These are phyloP conservation scores for Rhizophagus prolifer DNA, from an alignment of 192 early-diverging fungal genomes.

Conservation along the genomic window DNA sequence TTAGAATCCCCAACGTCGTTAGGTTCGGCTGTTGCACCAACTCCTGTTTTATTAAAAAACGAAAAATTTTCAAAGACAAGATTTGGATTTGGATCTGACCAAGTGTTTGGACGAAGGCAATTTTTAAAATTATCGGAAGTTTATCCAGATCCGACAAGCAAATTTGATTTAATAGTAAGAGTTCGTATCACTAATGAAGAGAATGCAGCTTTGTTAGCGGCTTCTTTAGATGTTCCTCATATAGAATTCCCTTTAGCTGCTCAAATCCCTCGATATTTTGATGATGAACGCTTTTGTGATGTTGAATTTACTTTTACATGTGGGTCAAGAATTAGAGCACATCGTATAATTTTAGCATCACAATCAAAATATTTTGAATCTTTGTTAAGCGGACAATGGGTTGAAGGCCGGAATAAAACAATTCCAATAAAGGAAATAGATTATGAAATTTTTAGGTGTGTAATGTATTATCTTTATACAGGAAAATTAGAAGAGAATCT, in stretches of 20 bases:
- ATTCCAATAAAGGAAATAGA: constrained; percentile 15
- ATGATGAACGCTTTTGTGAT: constrained; percentile 20
- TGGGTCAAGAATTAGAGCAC: constrained; percentile 16
- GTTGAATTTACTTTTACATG: constrained; percentile 17
- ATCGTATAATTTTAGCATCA: constrained; percentile 21
- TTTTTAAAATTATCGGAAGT: constrained; percentile 14
- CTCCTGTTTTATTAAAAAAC: constrained; percentile 15
- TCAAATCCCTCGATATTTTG: constrained; percentile 11
- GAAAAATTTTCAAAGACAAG: constrained; percentile 16
- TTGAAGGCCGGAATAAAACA: constrained; percentile 5
- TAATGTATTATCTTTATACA: constrained; percentile 22
- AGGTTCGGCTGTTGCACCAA: neutral
- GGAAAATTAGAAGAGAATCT: constrained; percentile 24
- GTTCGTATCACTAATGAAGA: constrained; percentile 21
- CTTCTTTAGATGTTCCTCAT: neutral
- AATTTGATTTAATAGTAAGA: constrained; percentile 17
- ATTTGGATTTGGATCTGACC: constrained; percentile 21
- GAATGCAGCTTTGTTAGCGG: neutral
- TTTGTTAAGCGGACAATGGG: constrained; percentile 15
- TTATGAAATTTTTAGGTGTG: constrained; percentile 15
- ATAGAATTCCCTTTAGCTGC: constrained; percentile 5
- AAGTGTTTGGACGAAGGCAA: constrained; percentile 14
- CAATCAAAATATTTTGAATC: constrained; percentile 21
- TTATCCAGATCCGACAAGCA: constrained; percentile 14
- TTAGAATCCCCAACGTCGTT: constrained; percentile 9